Conservation (phyloP, 2,329 filamentous ascomycete genomes). For the Diaporthe capsici region DNA sequence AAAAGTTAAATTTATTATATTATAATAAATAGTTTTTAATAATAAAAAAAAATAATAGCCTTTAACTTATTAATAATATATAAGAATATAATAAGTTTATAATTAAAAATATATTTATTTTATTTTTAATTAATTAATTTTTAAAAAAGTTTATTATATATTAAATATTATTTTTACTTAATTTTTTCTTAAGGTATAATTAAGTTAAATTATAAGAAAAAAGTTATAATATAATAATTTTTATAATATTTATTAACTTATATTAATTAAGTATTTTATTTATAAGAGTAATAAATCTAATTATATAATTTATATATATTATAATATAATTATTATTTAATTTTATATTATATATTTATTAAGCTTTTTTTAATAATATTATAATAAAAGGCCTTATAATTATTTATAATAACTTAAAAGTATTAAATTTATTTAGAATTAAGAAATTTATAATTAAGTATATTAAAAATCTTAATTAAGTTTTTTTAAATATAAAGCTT, state of each 20-base stretch:
- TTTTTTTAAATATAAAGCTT: background rate
- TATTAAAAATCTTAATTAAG: background rate
- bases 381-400: background rate
- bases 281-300: background rate
- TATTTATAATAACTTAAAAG: background rate
- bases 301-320: background rate
- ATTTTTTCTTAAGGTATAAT: background rate
- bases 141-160: background rate
- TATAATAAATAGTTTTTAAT: background rate
- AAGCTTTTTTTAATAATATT: background rate
- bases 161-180: background rate
- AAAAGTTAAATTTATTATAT: background rate
- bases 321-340: background rate
- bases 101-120: background rate
- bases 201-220: background rate
- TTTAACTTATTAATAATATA: background rate
- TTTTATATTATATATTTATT: background rate
- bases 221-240: background rate
- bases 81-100: background rate
- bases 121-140: background rate
- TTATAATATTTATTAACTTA: background rate
- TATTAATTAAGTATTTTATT: background rate
- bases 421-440: background rate
- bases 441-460: background rate
- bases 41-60: background rate